These are phyloP conservation scores for Tolypocladium guangdongense DNA, from an alignment of 2,329 filamentous ascomycete genomes.

Conservation along the genomic window DNA sequence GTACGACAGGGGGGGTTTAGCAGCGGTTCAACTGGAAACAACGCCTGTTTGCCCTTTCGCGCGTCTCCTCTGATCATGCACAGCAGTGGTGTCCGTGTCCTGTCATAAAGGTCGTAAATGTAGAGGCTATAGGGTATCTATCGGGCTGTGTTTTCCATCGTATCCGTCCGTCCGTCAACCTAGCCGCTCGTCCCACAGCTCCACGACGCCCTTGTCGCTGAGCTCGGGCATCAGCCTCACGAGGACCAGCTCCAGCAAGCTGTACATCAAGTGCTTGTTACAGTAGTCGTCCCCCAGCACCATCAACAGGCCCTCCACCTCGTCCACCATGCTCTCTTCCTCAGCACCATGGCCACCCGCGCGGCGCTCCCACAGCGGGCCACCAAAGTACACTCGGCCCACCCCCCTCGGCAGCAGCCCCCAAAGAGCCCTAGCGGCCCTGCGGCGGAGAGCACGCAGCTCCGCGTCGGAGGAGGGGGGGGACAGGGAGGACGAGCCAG, in stretches of 20 bases:
- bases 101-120: neutral
- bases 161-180: constrained; percentile 10
- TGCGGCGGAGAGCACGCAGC: constrained; percentile 49
- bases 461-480: constrained; percentile 50
- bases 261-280: constrained; percentile 86
- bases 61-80: neutral
- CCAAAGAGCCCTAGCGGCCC: constrained; percentile 52
- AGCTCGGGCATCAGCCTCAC: constrained; percentile 78
- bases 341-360: constrained; percentile 12
- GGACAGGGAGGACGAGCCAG: constrained; percentile 50
- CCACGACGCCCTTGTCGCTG: constrained; percentile 56
- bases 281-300: constrained; percentile 74
- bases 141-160: neutral
- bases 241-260: constrained; percentile 71
- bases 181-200: constrained; percentile 65
- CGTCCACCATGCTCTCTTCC: constrained; percentile 32
- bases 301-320: constrained; percentile 58
- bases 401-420: constrained; percentile 35
- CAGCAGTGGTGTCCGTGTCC: neutral
- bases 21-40: neutral
- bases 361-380: constrained; percentile 12
- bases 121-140: neutral
- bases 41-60: neutral
- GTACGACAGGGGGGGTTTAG: neutral
- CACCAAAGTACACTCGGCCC: constrained; percentile 40